These are phyloP conservation scores for Blastobotrys aristatus DNA, from an alignment of 1,139 yeast genomes.

Conservation along the genomic window DNA sequence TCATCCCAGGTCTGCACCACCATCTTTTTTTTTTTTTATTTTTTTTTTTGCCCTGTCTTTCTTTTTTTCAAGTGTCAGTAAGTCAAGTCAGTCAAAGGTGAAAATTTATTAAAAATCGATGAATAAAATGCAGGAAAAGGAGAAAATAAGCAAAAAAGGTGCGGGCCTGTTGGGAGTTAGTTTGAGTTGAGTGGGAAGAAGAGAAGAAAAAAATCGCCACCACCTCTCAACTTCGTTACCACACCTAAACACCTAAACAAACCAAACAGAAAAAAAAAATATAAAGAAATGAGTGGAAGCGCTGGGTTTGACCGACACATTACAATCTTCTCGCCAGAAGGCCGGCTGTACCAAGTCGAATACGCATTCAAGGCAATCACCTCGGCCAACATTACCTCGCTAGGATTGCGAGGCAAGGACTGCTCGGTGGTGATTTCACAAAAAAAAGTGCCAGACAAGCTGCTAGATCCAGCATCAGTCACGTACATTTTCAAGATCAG, in stretches of 20 bases:
- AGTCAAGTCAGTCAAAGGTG: neutral
- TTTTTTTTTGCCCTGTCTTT: neutral
- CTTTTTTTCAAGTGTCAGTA: too few species aligned
- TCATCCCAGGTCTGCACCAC: constrained; percentile 29
- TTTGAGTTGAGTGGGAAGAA: neutral
- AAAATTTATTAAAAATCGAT: neutral
- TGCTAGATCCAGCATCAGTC: constrained; percentile 80
- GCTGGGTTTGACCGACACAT: constrained; percentile 98
- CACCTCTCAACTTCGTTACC: neutral
- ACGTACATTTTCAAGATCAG: constrained; percentile 81
- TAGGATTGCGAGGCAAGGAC: constrained; percentile 83
- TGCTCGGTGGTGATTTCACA: constrained; percentile 90
- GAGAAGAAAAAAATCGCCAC: neutral
- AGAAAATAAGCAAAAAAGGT: neutral
- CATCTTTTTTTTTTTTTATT: constrained; percentile 16
- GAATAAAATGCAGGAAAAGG: neutral
- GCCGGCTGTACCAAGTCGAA: constrained; percentile 91
- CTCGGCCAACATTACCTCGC: constrained; percentile 81
- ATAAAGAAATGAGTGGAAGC: constrained; percentile 22
- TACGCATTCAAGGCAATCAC: constrained; percentile 97
- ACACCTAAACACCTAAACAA: constrained; percentile 1
- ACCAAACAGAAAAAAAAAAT: neutral
- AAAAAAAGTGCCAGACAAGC: constrained; percentile 92
- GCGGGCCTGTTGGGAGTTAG: too few species aligned
- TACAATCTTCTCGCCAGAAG: constrained; percentile 97